Evolutionary conservation across 345 rosid species (phyloP).

Genomic region (Citrus glauca): DNA sequence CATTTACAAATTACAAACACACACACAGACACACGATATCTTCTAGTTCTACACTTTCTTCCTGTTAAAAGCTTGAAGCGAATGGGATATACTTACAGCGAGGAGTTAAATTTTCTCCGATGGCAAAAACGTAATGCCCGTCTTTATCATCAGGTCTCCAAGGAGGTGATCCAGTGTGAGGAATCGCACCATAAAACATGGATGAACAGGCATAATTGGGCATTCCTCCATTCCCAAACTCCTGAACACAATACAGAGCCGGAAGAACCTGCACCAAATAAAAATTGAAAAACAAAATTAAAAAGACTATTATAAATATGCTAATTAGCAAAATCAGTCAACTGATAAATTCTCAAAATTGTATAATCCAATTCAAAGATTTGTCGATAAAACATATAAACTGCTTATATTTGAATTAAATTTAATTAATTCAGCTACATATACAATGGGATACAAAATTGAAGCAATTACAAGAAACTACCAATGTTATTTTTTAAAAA

Average conservation of each 20-base stretch:
- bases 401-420: not conserved
- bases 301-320: too few species aligned
- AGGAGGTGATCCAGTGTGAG: slow-evolving; percentile 59
- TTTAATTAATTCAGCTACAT: not conserved
- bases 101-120: slow-evolving; percentile 63
- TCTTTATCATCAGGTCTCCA: slow-evolving; percentile 87
- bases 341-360: not conserved
- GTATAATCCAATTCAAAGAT: not conserved
- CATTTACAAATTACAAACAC: not conserved
- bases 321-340: not conserved
- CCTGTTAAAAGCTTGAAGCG: not conserved
- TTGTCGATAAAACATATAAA: not conserved
- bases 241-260: slow-evolving; percentile 51
- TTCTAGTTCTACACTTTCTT: too few species aligned
- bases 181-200: slow-evolving; percentile 42
- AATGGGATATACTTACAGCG: slow-evolving; percentile 43
- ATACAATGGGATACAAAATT: not conserved
- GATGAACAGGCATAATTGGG: slow-evolving; percentile 44
- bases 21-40: too few species aligned
- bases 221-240: slow-evolving; percentile 42
- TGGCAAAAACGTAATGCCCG: slow-evolving; percentile 65
- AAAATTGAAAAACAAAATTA: not conserved
- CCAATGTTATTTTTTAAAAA: not conserved
- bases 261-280: slow-evolving; percentile 43
- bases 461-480: not conserved